Evolutionary conservation across 139 green algal genomes (phyloP).

Genomic region (Auxenochlorella protothecoides): DNA sequence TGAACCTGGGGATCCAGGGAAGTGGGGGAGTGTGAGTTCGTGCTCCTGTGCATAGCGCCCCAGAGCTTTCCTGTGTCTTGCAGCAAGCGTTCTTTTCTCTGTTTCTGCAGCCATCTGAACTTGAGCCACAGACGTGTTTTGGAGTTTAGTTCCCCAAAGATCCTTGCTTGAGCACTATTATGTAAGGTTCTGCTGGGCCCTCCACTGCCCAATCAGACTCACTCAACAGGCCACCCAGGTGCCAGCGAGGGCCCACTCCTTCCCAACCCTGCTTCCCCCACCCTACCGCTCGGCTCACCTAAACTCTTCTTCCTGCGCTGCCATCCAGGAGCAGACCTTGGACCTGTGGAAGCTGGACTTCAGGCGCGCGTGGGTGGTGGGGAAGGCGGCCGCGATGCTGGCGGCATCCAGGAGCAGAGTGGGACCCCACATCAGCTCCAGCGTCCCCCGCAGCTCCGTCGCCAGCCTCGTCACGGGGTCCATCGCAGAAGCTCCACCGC

Average conservation of each 20-base stretch:
- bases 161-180: too few relatives aligned
- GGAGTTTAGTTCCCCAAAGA: too few relatives aligned
- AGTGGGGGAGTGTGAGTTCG: not conserved
- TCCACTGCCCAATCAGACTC: too few relatives aligned
- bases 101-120: too few relatives aligned
- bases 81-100: too few relatives aligned
- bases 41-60: too few relatives aligned
- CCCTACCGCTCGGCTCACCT: slow-evolving; percentile 2
- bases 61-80: too few relatives aligned
- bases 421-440: slow-evolving; percentile 36
- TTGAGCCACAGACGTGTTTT: too few relatives aligned
- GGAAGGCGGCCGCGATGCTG: slow-evolving; percentile 37
- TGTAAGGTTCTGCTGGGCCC: too few relatives aligned
- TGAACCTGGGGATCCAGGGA: slow-evolving; percentile 41
- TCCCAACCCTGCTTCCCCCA: too few relatives aligned
- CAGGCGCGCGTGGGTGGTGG: slow-evolving; percentile 42
- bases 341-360: slow-evolving; percentile 56
- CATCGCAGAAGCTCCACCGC: not conserved
- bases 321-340: slow-evolving; percentile 73
- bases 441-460: slow-evolving; percentile 29
- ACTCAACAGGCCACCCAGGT: too few relatives aligned
- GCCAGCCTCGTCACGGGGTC: slow-evolving; percentile 32
- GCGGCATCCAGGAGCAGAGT: slow-evolving; percentile 38
- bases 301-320: slow-evolving; percentile 61
- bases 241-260: too few relatives aligned